These are phyloP conservation scores for Fusarium coicis DNA, from an alignment of 2,329 filamentous ascomycete genomes.

Conservation along the genomic window DNA sequence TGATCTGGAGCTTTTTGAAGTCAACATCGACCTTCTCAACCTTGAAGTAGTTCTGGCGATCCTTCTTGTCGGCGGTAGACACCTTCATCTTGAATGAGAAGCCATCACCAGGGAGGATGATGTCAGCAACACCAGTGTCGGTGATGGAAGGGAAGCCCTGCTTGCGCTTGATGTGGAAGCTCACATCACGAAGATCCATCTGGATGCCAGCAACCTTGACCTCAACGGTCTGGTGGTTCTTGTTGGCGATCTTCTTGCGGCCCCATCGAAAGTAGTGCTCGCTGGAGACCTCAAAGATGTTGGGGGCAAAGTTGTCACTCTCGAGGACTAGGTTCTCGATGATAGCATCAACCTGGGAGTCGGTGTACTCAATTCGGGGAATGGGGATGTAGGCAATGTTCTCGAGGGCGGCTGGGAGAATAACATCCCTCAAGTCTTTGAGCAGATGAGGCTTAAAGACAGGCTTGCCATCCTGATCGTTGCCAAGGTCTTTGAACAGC, in stretches of 20 bases:
- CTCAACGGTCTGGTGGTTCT: slow-evolving; percentile 83
- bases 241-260: slow-evolving; percentile 85
- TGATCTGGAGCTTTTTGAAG: slow-evolving; percentile 84
- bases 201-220: slow-evolving; percentile 90
- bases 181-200: slow-evolving; percentile 90
- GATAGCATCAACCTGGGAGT: slow-evolving; percentile 84
- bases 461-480: slow-evolving; percentile 84
- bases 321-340: slow-evolving; percentile 96
- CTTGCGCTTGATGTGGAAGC: slow-evolving; percentile 96
- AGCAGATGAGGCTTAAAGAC: slow-evolving; percentile 92
- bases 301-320: slow-evolving; percentile 96
- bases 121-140: slow-evolving; percentile 88
- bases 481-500: slow-evolving; percentile 88
- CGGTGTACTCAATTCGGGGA: slow-evolving; percentile 92
- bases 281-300: slow-evolving; percentile 85
- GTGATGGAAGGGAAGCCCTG: slow-evolving; percentile 88
- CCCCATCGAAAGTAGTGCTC: slow-evolving; percentile 97
- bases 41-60: slow-evolving; percentile 90
- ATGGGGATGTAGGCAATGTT: slow-evolving; percentile 90
- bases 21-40: slow-evolving; percentile 88
- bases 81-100: slow-evolving; percentile 93
- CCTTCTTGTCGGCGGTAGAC: slow-evolving; percentile 79
- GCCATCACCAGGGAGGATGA: slow-evolving; percentile 86
- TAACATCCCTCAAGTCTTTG: slow-evolving; percentile 88
- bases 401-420: slow-evolving; percentile 85